These are phyloP conservation scores for Hypoxylon sp. DNA, from an alignment of 2,329 filamentous ascomycete genomes.

Conservation along the genomic window DNA sequence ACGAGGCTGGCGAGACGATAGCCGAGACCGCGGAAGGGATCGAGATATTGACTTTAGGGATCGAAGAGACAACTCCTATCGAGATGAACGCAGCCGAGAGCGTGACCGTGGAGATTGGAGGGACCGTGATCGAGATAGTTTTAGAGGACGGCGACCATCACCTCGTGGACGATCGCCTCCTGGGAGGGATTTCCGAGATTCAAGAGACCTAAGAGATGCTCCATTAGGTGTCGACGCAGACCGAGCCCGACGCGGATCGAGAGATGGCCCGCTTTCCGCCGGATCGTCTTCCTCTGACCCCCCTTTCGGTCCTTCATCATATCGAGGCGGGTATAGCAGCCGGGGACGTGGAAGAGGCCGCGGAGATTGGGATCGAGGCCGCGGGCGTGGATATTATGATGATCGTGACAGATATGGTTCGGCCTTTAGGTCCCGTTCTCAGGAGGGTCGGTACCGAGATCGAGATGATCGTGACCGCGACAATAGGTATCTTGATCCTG, in stretches of 20 bases:
- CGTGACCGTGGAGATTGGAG: conserved; percentile 64
- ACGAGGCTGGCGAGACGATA: conserved; percentile 73
- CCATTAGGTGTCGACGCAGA: conserved; percentile 76
- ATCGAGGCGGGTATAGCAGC: conserved; percentile 68
- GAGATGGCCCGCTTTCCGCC: conserved; percentile 79
- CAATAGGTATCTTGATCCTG: conserved; percentile 54
- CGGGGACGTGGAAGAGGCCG: conserved; percentile 67
- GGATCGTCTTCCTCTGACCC: conserved; percentile 79
- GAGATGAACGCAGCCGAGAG: conserved; percentile 72
- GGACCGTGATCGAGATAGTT: conserved; percentile 67
- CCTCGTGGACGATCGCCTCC: conserved; percentile 73
- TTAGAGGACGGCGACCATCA: conserved; percentile 71
- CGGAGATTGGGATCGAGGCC: conserved; percentile 66
- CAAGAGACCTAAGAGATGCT: conserved; percentile 61
- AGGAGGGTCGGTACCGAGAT: conserved; percentile 72
- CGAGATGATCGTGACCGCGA: conserved; percentile 58
- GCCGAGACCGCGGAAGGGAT: conserved; percentile 70
- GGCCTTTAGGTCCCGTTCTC: conserved; percentile 72
- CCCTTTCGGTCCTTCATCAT: conserved; percentile 67
- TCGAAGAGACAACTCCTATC: conserved; percentile 64
- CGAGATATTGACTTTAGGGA: conserved; percentile 72
- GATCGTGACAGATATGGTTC: conserved; percentile 67
- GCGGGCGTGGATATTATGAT: conserved; percentile 68
- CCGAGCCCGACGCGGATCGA: conserved; percentile 75
- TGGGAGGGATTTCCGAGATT: conserved; percentile 74